A percentile compares a stretch with the other conserved stretches of the same genome.
These are phyloP conservation scores for Pythium insidiosum DNA, from an alignment of 352 stramenopile genomes.

Conservation along the genomic window DNA sequence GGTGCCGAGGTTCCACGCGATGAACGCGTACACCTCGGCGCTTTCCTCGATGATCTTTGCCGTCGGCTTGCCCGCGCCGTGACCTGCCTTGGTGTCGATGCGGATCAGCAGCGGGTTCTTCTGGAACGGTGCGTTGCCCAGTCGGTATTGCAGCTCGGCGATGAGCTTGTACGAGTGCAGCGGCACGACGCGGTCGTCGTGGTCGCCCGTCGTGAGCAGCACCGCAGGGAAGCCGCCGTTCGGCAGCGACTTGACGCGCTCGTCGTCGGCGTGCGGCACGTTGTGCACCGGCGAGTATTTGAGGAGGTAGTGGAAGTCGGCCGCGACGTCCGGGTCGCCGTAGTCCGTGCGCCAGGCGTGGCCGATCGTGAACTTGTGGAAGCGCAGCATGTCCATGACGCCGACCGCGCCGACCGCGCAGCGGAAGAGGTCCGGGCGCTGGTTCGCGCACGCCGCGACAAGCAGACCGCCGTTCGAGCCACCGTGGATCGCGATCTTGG, in stretches of 20 bases:
- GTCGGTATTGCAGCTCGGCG: slow-evolving; percentile 76
- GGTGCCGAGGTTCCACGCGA: slow-evolving; percentile 58
- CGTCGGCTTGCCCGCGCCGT: slow-evolving; percentile 85
- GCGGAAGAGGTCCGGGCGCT: slow-evolving; percentile 88
- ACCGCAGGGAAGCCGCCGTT: slow-evolving; percentile 71
- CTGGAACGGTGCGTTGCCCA: slow-evolving; percentile 46
- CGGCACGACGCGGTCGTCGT: slow-evolving; percentile 87
- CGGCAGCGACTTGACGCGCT: slow-evolving; percentile 36
- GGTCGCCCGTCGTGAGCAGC: slow-evolving; percentile 83
- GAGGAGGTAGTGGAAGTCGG: slow-evolving; percentile 78
- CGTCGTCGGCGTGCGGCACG: slow-evolving; percentile 45
- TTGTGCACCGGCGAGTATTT: slow-evolving; percentile 89
- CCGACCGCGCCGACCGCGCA: slow-evolving; percentile 90
- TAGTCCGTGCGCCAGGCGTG: slow-evolving; percentile 87
- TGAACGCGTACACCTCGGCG: slow-evolving; percentile 82
- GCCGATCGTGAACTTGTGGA: slow-evolving; percentile 93
- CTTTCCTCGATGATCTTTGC: slow-evolving; percentile 84
- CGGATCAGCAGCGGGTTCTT: slow-evolving; percentile 84
- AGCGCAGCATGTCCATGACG: slow-evolving; percentile 96
- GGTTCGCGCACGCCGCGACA: slow-evolving; percentile 86
- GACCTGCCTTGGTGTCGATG: slow-evolving; percentile 86
- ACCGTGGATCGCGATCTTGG: slow-evolving; percentile 88
- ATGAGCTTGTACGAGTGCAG: slow-evolving; percentile 90
- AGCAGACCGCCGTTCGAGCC: slow-evolving; percentile 93
- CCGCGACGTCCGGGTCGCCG: slow-evolving; percentile 66